phyloP scores from a whole-genome alignment of 2,329 filamentous ascomycete species.

The Paecilomyces formosus region DNA sequence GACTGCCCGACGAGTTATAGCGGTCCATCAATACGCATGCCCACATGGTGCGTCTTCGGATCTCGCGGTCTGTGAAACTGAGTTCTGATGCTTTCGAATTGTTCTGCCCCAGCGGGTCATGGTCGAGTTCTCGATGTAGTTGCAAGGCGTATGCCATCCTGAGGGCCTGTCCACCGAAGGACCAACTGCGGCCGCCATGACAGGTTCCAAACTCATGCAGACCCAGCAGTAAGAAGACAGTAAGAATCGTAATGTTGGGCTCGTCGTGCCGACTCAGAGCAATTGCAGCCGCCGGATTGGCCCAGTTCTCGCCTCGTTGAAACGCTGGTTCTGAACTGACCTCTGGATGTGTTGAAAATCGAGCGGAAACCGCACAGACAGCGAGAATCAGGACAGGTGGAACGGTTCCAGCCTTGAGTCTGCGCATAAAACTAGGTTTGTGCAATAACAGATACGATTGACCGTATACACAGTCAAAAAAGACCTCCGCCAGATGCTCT shows the following conservation, averaged over 20 bases:
- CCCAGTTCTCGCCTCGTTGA: conserved; percentile 86
- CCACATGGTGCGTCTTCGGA: conserved; percentile 93
- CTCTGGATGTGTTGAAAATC: conserved; percentile 84
- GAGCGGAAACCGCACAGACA: conserved; percentile 88
- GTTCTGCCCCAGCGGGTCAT: conserved; percentile 63
- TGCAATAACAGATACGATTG: conserved; percentile 92
- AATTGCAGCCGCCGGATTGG: conserved; percentile 76
- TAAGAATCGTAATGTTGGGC: conserved; percentile 92
- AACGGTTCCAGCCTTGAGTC: conserved; percentile 63
- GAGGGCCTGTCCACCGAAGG: conserved; percentile 87
- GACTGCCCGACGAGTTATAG: conserved; percentile 92
- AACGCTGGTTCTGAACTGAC: conserved; percentile 72
- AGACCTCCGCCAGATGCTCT: conserved; percentile 86
- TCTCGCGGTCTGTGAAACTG: conserved; percentile 89
- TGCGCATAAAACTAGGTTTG: conserved; percentile 95
- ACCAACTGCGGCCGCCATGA: conserved; percentile 92
- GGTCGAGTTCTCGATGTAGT: conserved; percentile 82
- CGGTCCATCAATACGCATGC: conserved; percentile 96
- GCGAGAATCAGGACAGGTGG: conserved; percentile 89
- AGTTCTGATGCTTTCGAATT: conserved; percentile 53
- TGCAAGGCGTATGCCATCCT: conserved; percentile 96
- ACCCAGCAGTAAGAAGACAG: conserved; percentile 78
- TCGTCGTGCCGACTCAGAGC: conserved; percentile 82
- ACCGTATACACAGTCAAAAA: conserved; percentile 92
- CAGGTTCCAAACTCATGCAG: conserved; percentile 96